Base-by-base conservation (phyloP, 768 basidiomycete species). In the Strobilomyces dryophilus region DNA sequence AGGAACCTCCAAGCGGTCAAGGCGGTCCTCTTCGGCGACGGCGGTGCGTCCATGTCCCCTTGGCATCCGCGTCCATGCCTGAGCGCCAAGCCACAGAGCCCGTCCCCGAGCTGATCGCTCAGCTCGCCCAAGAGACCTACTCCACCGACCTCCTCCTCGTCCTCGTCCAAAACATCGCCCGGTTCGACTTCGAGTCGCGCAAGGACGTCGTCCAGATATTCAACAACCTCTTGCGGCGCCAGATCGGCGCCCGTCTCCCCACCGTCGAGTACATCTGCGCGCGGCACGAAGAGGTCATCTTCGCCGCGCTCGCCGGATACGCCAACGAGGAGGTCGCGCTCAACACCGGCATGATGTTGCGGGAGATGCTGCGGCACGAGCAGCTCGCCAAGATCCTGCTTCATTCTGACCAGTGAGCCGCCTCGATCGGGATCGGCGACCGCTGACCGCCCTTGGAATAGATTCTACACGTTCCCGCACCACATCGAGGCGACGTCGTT, bases 401-500 rank as follows among this genome's bases (percentile, higher is more conserved):
- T 40, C 82, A 95, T 65, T 95, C 93, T 12, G 95, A 98, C 57
- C 84, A 95, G 95, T 95, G 68, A 70, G 92, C n/a, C 14, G 6
- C 14, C 12, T 8, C 4, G 21, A 26, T 42, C n/a, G 11, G 12
- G 4, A 15, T 14, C n/a, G 15, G 21, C 4, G 12, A 26, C 21
- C 24, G 8, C 41, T 35, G 32, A 34, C 51, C 63, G 41, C 53
- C 36, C 35, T n/a, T 44, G 8, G 35, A 14, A 10, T 11, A 95
- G 95, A 65, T 98, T 99, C 71, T 98, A 98, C 76, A 87, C 83
- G 56, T 99, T 94, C 73, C 92, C 95, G 18, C 84, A 91, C 65
- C 95, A 94, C 71, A 98, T 99, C 64, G 97, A 99, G 74, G 87
- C 89, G 27, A 95, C 95, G 5, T 97, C 95, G 18, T 99, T 99